These are phyloP conservation scores for Argentina anserina DNA, from an alignment of 306 rosid genomes.

Conservation along the genomic window DNA sequence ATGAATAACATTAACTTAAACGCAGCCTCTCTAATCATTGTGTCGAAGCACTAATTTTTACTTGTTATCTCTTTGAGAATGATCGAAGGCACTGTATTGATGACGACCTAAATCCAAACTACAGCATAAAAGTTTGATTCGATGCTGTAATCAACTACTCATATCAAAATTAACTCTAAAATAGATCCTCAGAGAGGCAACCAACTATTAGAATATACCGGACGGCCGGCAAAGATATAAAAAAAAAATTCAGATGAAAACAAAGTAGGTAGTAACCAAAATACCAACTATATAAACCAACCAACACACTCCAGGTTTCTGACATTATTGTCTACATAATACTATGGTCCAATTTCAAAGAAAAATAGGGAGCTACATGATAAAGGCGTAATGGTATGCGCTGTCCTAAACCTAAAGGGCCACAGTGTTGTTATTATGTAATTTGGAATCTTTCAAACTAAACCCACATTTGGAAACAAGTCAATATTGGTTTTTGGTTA, in stretches of 20 bases:
- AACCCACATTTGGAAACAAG: not conserved
- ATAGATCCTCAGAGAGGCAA: not conserved
- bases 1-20: too few relatives aligned
- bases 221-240: not conserved
- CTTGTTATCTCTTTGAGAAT: too few relatives aligned
- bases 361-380: not conserved
- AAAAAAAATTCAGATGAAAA: not conserved
- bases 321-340: not conserved
- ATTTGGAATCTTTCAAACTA: slow-evolving; percentile 4
- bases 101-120: not conserved
- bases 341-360: not conserved
- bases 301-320: not conserved
- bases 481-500: not conserved
- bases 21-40: too few relatives aligned
- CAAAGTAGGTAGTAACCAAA: slow-evolving; percentile 10
- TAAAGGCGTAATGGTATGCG: too few relatives aligned
- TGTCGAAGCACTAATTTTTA: too few relatives aligned
- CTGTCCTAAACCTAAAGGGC: not conserved
- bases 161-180: not conserved
- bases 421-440: not conserved
- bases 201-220: not conserved
- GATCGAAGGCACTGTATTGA: not conserved
- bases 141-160: not conserved
- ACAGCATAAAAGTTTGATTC: not conserved
- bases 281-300: slow-evolving; percentile 1